These are phyloP conservation scores for Suhomyces pyralidae DNA, from an alignment of 805 yeast species.

Conservation along the genomic window DNA sequence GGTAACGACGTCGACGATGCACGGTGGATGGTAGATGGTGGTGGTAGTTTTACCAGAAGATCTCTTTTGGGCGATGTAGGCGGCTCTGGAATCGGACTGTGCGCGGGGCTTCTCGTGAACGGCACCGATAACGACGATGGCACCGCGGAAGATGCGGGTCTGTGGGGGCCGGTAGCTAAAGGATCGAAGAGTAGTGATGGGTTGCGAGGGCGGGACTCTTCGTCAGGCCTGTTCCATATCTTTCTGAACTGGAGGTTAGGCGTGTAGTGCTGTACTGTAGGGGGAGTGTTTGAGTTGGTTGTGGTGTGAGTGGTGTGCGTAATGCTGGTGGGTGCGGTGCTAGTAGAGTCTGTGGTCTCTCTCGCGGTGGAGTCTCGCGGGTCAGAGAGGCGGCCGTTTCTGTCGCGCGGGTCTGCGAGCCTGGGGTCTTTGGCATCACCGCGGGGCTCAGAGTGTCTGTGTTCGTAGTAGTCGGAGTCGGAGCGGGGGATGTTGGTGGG, in stretches of 20 bases:
- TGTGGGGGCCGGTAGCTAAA: constrained; percentile 26
- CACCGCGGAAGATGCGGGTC: constrained; percentile 1
- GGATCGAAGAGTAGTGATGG: constrained; percentile 52
- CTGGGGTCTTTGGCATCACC: constrained; percentile 2
- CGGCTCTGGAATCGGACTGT: not conserved
- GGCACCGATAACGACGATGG: not conserved
- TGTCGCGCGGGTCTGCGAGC: constrained; percentile 1
- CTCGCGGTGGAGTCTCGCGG: not conserved
- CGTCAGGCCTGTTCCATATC: constrained; percentile 22
- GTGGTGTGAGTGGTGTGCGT: not conserved
- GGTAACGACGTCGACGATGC: constrained; percentile 5
- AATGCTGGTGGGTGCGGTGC: not conserved
- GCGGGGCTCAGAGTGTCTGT: constrained; percentile 7
- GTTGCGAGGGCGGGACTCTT: constrained; percentile 31
- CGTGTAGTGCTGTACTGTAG: constrained; percentile 18
- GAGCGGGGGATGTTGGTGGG: not conserved
- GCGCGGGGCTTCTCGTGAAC: not conserved
- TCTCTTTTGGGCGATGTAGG: constrained; percentile 1
- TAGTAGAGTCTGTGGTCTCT: not conserved
- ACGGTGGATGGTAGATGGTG: constrained; percentile 18
- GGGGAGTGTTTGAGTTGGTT: constrained; percentile 3
- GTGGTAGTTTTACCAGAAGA: constrained; percentile 17
- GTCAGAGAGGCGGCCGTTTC: not conserved
- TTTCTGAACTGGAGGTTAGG: constrained; percentile 34
- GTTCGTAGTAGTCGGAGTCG: not conserved